Base-by-base conservation (phyloP, 768 basidiomycete species). In the Chalciporus piperatus region DNA sequence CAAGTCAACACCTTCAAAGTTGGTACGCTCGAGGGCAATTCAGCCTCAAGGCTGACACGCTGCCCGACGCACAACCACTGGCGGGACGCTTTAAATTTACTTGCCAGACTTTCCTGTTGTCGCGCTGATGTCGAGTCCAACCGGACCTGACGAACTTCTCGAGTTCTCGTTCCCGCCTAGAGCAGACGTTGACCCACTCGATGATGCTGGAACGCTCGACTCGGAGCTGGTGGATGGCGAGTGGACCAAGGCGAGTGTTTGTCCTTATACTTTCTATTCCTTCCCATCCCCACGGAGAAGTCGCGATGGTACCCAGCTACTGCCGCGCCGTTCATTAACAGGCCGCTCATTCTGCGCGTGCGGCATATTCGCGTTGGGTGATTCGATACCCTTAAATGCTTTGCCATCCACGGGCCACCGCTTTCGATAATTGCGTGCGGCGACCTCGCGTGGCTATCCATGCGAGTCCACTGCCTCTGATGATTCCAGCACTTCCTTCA, bases 201-300 rank as follows among this genome's bases (percentile, higher is more conserved):
- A 49, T n/a, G 46, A 30, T 30, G 2, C 14, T 5, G 35, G 35
- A n/a, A 37, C 35, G n/a, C 16, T 37, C 35, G n/a, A 30, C 12
- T 48, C 39, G 19, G 58, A 59, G 41, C 27, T 45, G 30, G 56
- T 51, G 23, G 57, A 59, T 22, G 57, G 39, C 22, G 64, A 50
- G 20, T 59, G 64, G 64, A 61, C 59, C 2, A 61, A 62, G 66
- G 66, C 50, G 28, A 56, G 64, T 57, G 4, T 39, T 48, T 6
- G 9, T 16, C n/a, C 16, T 27, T 7, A 42, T 13, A 25, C 32
- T 7, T 27, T 27, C 27, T 3, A 20, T 32, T 16, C 19, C 38
- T 39, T 32, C 10, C 33, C 23, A 17, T 27, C 54, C 57, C 59
- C 58, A 52, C 54, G 51, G 41, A 27, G 45, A 59, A 48, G 35